phyloP scores from a whole-genome alignment of 306 rosid species.

The Erythrophleum fordii region DNA sequence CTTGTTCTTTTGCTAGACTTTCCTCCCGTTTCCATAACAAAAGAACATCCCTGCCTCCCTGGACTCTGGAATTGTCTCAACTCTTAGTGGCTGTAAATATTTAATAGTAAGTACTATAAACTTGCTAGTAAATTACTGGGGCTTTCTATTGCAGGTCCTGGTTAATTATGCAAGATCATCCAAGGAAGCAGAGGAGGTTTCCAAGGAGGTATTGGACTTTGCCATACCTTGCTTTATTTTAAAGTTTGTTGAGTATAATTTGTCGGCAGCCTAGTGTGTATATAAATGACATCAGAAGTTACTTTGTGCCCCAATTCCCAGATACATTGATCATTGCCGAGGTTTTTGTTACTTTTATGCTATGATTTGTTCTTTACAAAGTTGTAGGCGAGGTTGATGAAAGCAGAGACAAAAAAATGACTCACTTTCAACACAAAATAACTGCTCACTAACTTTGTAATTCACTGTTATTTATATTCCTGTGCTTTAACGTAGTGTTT shows the following conservation, averaged over 20 bases:
- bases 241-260: neutral
- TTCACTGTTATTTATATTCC: neutral
- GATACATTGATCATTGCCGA: constrained; percentile 1
- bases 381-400: constrained; percentile 15
- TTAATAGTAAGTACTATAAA: constrained; percentile 19
- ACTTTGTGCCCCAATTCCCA: constrained; percentile 1
- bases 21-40: neutral
- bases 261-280: neutral
- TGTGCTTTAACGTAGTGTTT: neutral
- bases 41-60: neutral
- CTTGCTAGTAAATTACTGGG: constrained; percentile 19
- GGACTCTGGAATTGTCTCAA: neutral
- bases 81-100: neutral
- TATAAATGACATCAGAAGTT: constrained; percentile 10
- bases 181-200: constrained; percentile 92
- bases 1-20: neutral
- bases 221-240: neutral
- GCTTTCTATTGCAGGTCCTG: constrained; percentile 62
- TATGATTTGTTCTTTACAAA: constrained; percentile 24
- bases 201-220: constrained; percentile 66
- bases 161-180: constrained; percentile 94
- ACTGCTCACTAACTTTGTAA: neutral
- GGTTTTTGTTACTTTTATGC: neutral
- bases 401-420: constrained; percentile 2
- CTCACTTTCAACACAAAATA: neutral